Evolutionary conservation across 805 yeast genomes (phyloP), one percentile per base, ranked within the genome.

Genomic region (Starmerella bombicola): DNA sequence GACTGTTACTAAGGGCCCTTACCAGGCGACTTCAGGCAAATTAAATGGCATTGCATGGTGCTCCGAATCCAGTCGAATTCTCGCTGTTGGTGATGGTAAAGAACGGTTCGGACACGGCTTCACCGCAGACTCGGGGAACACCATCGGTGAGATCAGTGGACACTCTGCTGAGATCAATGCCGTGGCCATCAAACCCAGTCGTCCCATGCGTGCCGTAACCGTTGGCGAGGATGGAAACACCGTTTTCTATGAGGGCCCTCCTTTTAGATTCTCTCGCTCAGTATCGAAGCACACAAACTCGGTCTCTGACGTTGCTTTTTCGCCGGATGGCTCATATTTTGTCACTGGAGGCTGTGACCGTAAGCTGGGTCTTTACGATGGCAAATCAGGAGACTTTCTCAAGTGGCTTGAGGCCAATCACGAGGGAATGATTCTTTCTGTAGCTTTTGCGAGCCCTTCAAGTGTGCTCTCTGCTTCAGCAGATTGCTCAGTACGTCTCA

Each of bases 111-210:
- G 97, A 5, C 95, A 80, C 51, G 85, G 93, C 48, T 83, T 88
- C 59, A 75, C 94, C 6, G 80, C 80, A 72, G 99, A 91, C 56
- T 73, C 94, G 1, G 98, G 98, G 46, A 91, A 91, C 61, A 75
- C 95, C n/a, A 76, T 91, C 33, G 99, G 98, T 41, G 97, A 91
- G 57, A 78, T 88, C 53, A 76, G 85, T 36, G 98, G 98, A 19
- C 98, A 91, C 58, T 71, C 88, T 15, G 77, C 83, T 20, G 74
- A 72, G 35, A 74, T 88, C 55, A 84, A 81, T 55, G 83, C 91
- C 0, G 94, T 85, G 17, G 74, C 80, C 42, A 78, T 88, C 49
- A 78, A 80, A 55, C 84, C 86, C 17, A 73, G 71, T 48, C 74
- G 98, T 60, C 98, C 98, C 8, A 83, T 80, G 65, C 68, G 95